Evolutionary conservation across 495 filamentous ascomycete species (phyloP).

Genomic region (Annulohypoxylon moriforme): DNA sequence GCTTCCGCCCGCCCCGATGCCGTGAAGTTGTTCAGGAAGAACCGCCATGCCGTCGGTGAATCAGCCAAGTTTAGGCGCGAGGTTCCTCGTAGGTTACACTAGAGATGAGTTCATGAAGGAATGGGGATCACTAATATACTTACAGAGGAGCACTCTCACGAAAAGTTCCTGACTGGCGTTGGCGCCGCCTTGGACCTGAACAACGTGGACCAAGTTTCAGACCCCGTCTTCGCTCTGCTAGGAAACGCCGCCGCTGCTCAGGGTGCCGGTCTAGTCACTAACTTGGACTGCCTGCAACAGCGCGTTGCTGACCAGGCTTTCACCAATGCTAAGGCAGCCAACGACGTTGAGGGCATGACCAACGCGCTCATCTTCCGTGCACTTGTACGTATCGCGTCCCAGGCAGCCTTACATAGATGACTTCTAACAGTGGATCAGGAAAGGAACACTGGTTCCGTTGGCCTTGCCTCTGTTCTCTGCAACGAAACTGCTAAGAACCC

Average conservation of each 20-base stretch:
- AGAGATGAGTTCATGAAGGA: not conserved
- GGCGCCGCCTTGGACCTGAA: conserved; percentile 62
- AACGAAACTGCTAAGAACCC: conserved; percentile 71
- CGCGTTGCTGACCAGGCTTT: conserved; percentile 75
- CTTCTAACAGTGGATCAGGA: conserved; percentile 49
- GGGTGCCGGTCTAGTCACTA: conserved; percentile 67
- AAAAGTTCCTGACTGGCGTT: conserved; percentile 62
- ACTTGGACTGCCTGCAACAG: conserved; percentile 74
- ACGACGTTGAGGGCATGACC: conserved; percentile 65
- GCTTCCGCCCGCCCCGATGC: conserved; percentile 49
- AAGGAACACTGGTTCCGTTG: conserved; percentile 70
- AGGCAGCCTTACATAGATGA: not conserved
- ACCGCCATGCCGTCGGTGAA: conserved; percentile 17
- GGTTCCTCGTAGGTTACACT: conserved; percentile 57
- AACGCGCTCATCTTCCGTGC: conserved; percentile 71
- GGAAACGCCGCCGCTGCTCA: conserved; percentile 68
- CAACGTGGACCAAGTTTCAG: conserved; percentile 69
- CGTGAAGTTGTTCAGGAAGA: conserved; percentile 53
- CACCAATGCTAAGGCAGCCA: conserved; percentile 73
- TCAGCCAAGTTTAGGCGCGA: conserved; percentile 57
- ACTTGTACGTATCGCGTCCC: conserved; percentile 45
- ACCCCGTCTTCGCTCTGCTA: conserved; percentile 72
- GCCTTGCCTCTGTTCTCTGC: conserved; percentile 64
- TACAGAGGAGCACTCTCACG: conserved; percentile 70
- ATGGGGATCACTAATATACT: not conserved